Evolutionary conservation across 148 eudicot species (phyloP).

Genomic region (Gaultheria prostrata): DNA sequence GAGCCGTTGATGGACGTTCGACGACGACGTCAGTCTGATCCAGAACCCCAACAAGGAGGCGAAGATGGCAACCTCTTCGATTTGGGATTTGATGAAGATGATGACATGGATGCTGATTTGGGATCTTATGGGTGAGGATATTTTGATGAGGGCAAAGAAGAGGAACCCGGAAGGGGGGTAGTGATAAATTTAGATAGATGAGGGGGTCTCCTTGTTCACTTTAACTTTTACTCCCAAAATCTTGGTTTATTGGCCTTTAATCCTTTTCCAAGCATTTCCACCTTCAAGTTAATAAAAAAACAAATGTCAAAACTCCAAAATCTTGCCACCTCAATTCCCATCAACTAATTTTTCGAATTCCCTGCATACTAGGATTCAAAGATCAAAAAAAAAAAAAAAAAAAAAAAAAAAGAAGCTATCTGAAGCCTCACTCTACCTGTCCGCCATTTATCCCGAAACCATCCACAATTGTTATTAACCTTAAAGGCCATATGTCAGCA

Average conservation of each 20-base stretch:
- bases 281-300: not conserved
- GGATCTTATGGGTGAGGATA: too few species aligned
- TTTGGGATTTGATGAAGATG: too few species aligned
- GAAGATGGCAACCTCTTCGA: conserved; percentile 35
- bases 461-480: not conserved
- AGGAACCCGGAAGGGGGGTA: too few species aligned
- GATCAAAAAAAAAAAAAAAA: not conserved
- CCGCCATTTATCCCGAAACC: not conserved
- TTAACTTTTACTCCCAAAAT: not conserved
- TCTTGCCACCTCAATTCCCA: not conserved
- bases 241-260: not conserved
- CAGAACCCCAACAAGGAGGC: conserved; percentile 30
- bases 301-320: too few species aligned
- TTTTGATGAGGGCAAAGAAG: too few species aligned
- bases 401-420: too few species aligned
- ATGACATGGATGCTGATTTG: conserved; percentile 35
- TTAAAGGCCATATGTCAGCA: not conserved
- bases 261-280: not conserved
- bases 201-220: too few species aligned
- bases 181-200: too few species aligned
- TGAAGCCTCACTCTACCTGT: not conserved
- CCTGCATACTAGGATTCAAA: not conserved
- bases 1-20: conserved; percentile 74
- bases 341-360: not conserved
- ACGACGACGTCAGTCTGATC: conserved; percentile 62